Percentiles rank a stretch among this genome's conserved stretches.
Evolutionary conservation across 2,329 filamentous ascomycete species (phyloP).

Genomic region (Dichotomopilus funicola): DNA sequence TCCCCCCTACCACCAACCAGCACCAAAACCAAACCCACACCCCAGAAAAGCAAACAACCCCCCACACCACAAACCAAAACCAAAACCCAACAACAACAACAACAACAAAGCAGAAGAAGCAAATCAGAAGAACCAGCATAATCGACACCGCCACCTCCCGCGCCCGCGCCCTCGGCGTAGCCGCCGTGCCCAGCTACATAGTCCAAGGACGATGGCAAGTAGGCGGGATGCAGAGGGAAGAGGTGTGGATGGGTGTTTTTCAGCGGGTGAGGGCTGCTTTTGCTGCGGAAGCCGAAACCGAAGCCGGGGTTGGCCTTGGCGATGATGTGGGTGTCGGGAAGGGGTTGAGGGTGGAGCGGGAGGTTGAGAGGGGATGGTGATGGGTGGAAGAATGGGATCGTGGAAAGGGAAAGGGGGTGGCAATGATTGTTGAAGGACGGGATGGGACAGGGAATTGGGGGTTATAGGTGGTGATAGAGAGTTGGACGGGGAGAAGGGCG

Average conservation of each 20-base stretch:
- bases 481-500: neutral
- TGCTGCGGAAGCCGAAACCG: too few relatives aligned
- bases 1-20: too few relatives aligned
- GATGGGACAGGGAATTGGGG: neutral
- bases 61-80: too few relatives aligned
- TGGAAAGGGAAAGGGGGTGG: neutral
- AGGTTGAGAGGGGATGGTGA: neutral
- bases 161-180: constrained; percentile 34
- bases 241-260: constrained; percentile 61
- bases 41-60: too few relatives aligned
- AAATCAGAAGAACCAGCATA: neutral
- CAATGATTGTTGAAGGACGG: neutral
- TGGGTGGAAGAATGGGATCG: neutral
- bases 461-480: neutral
- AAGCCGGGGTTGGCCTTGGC: neutral
- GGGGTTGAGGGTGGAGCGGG: neutral
- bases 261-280: constrained; percentile 40
- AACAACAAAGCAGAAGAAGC: too few relatives aligned
- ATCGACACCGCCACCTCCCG: neutral
- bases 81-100: too few relatives aligned
- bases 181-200: constrained; percentile 67
- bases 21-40: too few relatives aligned
- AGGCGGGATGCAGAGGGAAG: constrained; percentile 63
- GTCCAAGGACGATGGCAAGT: constrained; percentile 63
- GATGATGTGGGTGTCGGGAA: neutral